A percentile compares a stretch with the other conserved stretches of the same genome.
Evolutionary conservation across 768 basidiomycete genomes (phyloP).

Genomic region (Pleurotus citrinopileatus): DNA sequence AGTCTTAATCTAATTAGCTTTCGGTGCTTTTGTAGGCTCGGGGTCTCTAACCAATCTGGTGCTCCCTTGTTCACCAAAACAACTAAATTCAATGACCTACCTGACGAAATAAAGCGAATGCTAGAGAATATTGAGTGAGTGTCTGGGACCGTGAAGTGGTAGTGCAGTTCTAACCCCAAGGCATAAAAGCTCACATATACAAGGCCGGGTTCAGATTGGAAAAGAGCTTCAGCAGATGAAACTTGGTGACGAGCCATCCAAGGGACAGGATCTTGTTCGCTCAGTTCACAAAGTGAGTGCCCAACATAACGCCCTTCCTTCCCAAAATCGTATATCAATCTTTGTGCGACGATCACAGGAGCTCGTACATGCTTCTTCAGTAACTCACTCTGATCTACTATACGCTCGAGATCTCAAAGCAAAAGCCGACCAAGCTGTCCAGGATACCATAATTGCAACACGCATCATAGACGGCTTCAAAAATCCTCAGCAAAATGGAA

Average conservation of each 20-base stretch:
- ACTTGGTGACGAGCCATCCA: slow-evolving; percentile 70
- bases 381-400: slow-evolving; percentile 63
- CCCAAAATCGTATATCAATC: too few species aligned
- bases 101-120: slow-evolving; percentile 60
- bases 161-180: too few species aligned
- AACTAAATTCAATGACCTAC: slow-evolving; percentile 83
- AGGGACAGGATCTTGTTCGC: slow-evolving; percentile 68
- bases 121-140: slow-evolving; percentile 74
- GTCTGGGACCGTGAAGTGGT: too few species aligned
- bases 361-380: slow-evolving; percentile 56
- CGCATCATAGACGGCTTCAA: slow-evolving; percentile 77
- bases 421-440: slow-evolving; percentile 75
- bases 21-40: slow-evolving; percentile 12
- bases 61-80: slow-evolving; percentile 46
- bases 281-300: slow-evolving; percentile 63
- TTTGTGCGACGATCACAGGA: slow-evolving; percentile 49
- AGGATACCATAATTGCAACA: slow-evolving; percentile 77
- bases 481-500: slow-evolving; percentile 68
- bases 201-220: slow-evolving; percentile 77
- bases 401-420: slow-evolving; percentile 67
- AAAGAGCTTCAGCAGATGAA: slow-evolving; percentile 77
- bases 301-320: too few species aligned
- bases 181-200: slow-evolving; percentile 69
- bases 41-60: slow-evolving; percentile 16
- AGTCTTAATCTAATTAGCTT: slow-evolving; percentile 1